phyloP scores from a whole-genome alignment of 257 asterid species.

The Solanum megistacrolobum region DNA sequence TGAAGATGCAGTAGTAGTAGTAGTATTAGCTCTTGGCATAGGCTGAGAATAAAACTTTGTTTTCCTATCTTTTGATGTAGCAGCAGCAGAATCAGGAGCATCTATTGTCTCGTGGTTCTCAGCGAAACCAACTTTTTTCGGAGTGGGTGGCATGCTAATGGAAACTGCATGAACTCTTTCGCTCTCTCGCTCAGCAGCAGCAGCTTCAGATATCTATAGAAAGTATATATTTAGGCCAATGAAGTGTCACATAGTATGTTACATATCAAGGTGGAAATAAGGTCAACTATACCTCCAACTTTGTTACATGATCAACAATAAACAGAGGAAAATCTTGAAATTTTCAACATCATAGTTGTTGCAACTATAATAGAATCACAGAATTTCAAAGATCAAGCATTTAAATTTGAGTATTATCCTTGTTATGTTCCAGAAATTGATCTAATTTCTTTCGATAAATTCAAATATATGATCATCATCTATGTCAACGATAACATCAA shows the following conservation, averaged over 20 bases:
- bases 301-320: background rate
- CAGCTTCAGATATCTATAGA: slow-evolving; percentile 27
- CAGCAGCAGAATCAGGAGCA: background rate
- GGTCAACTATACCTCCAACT: background rate
- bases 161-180: slow-evolving; percentile 32
- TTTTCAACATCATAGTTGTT: too few relatives aligned
- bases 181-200: background rate
- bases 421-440: background rate
- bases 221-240: background rate
- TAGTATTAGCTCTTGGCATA: slow-evolving; percentile 22
- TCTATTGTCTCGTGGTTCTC: slow-evolving; percentile 6
- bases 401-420: background rate
- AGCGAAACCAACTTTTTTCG: slow-evolving; percentile 29
- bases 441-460: background rate
- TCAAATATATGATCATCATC: background rate
- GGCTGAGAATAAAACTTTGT: slow-evolving; percentile 54
- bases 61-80: background rate
- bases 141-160: slow-evolving; percentile 69
- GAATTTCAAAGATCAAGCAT: too few relatives aligned
- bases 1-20: background rate
- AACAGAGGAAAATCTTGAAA: background rate
- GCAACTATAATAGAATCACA: too few relatives aligned
- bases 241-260: background rate
- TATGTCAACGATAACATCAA: background rate
- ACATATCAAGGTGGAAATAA: background rate